Percentiles rank a stretch among this genome's conserved stretches.
Conservation (phyloP, 1,284 basidiomycete species). For the Pseudomicrostroma phylloplanum region DNA sequence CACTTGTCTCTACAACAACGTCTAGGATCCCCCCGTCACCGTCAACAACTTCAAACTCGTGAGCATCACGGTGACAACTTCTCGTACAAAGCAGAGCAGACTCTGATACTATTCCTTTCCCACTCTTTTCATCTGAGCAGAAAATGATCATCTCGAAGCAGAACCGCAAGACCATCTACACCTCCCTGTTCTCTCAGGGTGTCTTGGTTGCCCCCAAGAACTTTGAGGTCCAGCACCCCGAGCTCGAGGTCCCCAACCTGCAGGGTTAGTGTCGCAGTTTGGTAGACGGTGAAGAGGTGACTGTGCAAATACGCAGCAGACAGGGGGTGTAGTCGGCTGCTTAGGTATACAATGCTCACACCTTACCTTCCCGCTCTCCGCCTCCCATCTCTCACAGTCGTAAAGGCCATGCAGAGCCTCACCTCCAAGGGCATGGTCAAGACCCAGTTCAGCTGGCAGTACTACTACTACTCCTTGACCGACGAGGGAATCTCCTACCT, state of each 20-base stretch:
- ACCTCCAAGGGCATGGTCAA: conserved; percentile 93
- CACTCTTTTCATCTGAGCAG: too few species aligned
- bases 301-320: too few species aligned
- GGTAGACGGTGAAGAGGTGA: too few species aligned
- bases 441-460: conserved; percentile 66
- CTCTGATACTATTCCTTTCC: too few species aligned
- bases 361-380: too few species aligned
- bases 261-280: conserved; percentile 51
- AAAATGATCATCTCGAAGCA: conserved; percentile 50
- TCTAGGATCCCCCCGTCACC: too few species aligned
- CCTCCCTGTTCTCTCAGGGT: conserved; percentile 57
- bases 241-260: conserved; percentile 85
- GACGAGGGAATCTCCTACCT: conserved; percentile 51
- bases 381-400: conserved; percentile 57
- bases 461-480: conserved; percentile 52
- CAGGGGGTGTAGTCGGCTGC: too few species aligned
- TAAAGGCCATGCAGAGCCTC: conserved; percentile 97
- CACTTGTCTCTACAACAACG: too few species aligned
- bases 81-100: too few species aligned
- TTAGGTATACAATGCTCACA: too few species aligned
- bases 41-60: too few species aligned
- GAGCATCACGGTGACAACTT: too few species aligned
- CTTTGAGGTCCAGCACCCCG: conserved; percentile 95
- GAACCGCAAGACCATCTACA: conserved; percentile 50
- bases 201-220: conserved; percentile 99